These are phyloP conservation scores for Ceratobasidium sp. DNA, from an alignment of 1,284 basidiomycete species.

Conservation along the genomic window DNA sequence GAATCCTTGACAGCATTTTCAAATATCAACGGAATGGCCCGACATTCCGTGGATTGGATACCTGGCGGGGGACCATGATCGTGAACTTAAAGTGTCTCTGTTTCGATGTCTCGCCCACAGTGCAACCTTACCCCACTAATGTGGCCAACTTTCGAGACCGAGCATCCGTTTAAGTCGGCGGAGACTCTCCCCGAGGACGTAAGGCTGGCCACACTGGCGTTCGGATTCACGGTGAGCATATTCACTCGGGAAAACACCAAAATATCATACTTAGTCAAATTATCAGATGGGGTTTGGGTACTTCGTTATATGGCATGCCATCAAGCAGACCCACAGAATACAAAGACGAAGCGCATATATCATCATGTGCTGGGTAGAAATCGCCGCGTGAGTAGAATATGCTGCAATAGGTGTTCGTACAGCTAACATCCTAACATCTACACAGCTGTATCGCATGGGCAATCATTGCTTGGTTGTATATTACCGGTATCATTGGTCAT, in stretches of 20 bases:
- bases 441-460: constrained; percentile 19
- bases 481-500: constrained; percentile 30
- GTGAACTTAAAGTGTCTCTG: background rate
- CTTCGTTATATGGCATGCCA: constrained; percentile 16
- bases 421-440: background rate
- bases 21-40: background rate
- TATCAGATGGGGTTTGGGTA: constrained; percentile 2
- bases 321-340: constrained; percentile 19
- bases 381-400: background rate
- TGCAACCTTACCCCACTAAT: background rate
- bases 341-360: constrained; percentile 3
- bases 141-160: constrained; percentile 30
- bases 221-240: constrained; percentile 17
- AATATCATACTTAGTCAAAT: background rate
- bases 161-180: constrained; percentile 32
- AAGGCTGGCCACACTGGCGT: constrained; percentile 12
- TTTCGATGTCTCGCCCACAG: background rate
- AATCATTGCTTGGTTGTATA: constrained; percentile 41
- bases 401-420: background rate
- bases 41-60: background rate
- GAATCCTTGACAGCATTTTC: background rate
- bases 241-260: background rate
- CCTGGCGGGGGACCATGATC: background rate
- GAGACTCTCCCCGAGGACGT: constrained; percentile 7
- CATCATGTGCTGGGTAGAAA: constrained; percentile 16